Conservation (phyloP, 2,329 filamentous ascomycete species). For the Pseudocercospora crystallina region DNA sequence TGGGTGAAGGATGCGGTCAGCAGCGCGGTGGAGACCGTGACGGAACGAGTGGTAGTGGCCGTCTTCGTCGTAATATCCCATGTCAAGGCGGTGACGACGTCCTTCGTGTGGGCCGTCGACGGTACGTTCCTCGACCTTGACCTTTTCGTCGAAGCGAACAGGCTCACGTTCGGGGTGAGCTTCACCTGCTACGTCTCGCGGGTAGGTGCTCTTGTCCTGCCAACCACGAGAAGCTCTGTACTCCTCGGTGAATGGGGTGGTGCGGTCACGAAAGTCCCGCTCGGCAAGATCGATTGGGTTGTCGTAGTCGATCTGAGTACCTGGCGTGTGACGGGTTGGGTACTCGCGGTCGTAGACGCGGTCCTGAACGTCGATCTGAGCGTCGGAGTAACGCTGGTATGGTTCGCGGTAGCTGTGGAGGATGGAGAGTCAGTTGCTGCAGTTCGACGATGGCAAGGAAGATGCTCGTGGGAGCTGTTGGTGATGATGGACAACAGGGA, state of each 20-base stretch:
- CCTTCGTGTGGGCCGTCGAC: slow-evolving; percentile 45
- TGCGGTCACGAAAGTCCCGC: slow-evolving; percentile 47
- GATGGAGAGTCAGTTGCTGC: slow-evolving; percentile 20
- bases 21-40: slow-evolving; percentile 66
- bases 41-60: slow-evolving; percentile 74
- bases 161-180: slow-evolving; percentile 40
- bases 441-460: slow-evolving; percentile 15
- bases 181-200: slow-evolving; percentile 36
- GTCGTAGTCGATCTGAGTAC: slow-evolving; percentile 55
- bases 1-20: slow-evolving; percentile 65
- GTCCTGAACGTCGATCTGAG: slow-evolving; percentile 66
- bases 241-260: slow-evolving; percentile 40
- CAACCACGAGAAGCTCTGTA: slow-evolving; percentile 37
- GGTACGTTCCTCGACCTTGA: slow-evolving; percentile 54
- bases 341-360: slow-evolving; percentile 47
- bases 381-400: slow-evolving; percentile 60
- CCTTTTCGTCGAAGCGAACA: slow-evolving; percentile 42
- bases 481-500: slow-evolving; percentile 27
- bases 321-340: slow-evolving; percentile 48
- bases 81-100: slow-evolving; percentile 56
- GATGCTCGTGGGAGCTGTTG: slow-evolving; percentile 10
- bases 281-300: slow-evolving; percentile 57
- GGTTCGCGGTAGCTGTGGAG: slow-evolving; percentile 55
- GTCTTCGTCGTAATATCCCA: slow-evolving; percentile 80
- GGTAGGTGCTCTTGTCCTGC: slow-evolving; percentile 42